A percentile compares a stretch with the other conserved stretches of the same genome.
These are phyloP conservation scores for Microsporum canis DNA, from an alignment of 2,329 filamentous ascomycete species.

Conservation along the genomic window DNA sequence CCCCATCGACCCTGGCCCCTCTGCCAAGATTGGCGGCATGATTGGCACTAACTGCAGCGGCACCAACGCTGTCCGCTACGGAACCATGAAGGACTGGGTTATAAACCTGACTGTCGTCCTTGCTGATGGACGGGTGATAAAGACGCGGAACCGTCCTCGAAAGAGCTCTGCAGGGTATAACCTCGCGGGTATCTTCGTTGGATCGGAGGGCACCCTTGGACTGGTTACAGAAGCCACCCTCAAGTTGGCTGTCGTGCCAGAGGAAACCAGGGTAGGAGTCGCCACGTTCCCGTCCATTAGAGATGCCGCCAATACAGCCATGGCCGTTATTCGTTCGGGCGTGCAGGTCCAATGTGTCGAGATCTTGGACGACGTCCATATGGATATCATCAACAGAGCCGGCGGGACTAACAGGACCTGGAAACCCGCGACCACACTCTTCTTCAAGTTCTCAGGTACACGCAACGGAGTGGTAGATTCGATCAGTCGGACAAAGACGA, in stretches of 20 bases:
- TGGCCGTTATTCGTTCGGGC: constrained; percentile 52
- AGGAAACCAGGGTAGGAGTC: constrained; percentile 54
- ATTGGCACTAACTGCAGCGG: constrained; percentile 57
- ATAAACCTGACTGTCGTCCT: constrained; percentile 60
- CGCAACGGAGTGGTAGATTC: constrained; percentile 68
- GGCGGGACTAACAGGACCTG: constrained; percentile 45
- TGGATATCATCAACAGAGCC: constrained; percentile 57
- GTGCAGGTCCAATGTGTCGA: constrained; percentile 58
- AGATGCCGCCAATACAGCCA: constrained; percentile 53
- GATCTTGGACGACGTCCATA: constrained; percentile 49
- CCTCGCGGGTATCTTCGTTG: constrained; percentile 56
- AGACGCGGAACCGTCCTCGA: constrained; percentile 53
- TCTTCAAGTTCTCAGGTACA: constrained; percentile 59
- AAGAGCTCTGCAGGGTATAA: constrained; percentile 65
- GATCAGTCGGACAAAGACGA: constrained; percentile 54
- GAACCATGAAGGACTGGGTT: constrained; percentile 68
- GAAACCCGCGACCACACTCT: constrained; percentile 32
- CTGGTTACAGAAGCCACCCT: constrained; percentile 60
- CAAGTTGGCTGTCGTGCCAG: constrained; percentile 54
- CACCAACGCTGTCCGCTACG: constrained; percentile 53
- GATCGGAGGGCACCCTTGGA: constrained; percentile 60
- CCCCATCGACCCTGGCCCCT: constrained; percentile 73
- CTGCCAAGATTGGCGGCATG: constrained; percentile 48
- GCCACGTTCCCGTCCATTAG: constrained; percentile 49
- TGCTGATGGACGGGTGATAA: constrained; percentile 57